phyloP scores from a whole-genome alignment of 1,284 basidiomycete genomes.

The Sanghuangporus baumii region DNA sequence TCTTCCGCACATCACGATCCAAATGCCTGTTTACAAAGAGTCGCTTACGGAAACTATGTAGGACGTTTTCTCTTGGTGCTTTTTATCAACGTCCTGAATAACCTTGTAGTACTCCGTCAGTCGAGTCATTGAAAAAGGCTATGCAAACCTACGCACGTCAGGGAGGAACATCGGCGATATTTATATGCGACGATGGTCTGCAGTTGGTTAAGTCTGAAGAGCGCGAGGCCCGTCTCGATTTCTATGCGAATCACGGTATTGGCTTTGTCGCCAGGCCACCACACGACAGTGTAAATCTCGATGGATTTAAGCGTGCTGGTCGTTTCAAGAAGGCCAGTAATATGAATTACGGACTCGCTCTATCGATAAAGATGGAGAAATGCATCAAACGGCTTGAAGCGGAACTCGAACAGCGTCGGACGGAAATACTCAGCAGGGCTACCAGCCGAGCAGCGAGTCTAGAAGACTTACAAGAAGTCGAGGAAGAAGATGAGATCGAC shows the following conservation, averaged over 20 bases:
- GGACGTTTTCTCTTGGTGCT: conserved; percentile 24
- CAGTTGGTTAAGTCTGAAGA: conserved; percentile 56
- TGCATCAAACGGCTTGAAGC: conserved; percentile 47
- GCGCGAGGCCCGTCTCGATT: conserved; percentile 58
- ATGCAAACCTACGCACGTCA: conserved; percentile 84
- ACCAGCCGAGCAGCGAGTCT: conserved; percentile 32
- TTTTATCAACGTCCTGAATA: background rate
- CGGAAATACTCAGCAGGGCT: conserved; percentile 29
- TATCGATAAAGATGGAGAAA: conserved; percentile 72
- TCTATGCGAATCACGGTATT: conserved; percentile 77
- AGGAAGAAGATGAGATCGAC: conserved; percentile 25
- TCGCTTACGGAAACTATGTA: conserved; percentile 63
- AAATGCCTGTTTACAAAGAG: conserved; percentile 81
- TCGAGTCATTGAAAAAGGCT: conserved; percentile 76
- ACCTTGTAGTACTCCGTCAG: conserved; percentile 54
- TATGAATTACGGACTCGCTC: conserved; percentile 78
- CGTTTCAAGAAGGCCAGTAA: conserved; percentile 89
- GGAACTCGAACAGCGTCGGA: conserved; percentile 23
- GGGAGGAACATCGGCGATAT: conserved; percentile 71
- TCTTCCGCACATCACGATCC: conserved; percentile 70
- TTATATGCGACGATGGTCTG: conserved; percentile 76
- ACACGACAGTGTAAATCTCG: conserved; percentile 44
- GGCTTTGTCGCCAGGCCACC: conserved; percentile 79
- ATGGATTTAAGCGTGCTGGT: conserved; percentile 75
- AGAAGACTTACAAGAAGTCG: conserved; percentile 27